A percentile compares a stretch with the other conserved stretches of the same genome.
Conservation (phyloP, 1,139 yeast species). For the Magnusiomyces ingens region DNA sequence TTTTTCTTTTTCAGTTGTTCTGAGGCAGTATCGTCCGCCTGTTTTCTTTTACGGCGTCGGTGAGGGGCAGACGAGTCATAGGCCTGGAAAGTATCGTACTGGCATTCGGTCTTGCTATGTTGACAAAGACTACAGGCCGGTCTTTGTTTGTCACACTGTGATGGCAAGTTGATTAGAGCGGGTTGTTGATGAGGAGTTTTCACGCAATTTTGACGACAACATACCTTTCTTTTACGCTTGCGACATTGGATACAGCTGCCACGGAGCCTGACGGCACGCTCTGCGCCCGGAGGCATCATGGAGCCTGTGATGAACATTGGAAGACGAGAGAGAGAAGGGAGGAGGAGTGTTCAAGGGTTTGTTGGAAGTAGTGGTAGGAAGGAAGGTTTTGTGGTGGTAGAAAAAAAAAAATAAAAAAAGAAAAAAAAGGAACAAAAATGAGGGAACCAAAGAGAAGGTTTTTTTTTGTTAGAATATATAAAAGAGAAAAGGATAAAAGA, state of each 20-base stretch:
- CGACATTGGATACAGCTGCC: constrained; percentile 16
- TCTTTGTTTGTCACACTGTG: constrained; percentile 11
- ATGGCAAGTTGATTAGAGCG: not conserved
- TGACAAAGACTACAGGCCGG: constrained; percentile 14
- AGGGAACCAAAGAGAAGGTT: not conserved
- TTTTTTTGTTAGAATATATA: not conserved
- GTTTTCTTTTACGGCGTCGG: constrained; percentile 8
- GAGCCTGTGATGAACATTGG: constrained; percentile 9
- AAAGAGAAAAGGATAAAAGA: not conserved
- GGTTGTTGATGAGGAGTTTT: too few relatives aligned
- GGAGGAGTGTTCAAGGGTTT: too few relatives aligned
- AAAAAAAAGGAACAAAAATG: not conserved
- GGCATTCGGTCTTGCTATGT: constrained; percentile 12
- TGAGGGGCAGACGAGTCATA: constrained; percentile 12
- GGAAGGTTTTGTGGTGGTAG: not conserved
- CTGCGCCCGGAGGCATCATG: constrained; percentile 7
- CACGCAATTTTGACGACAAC: too few relatives aligned
- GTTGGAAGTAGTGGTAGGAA: too few relatives aligned
- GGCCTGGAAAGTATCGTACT: constrained; percentile 15
- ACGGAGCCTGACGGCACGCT: constrained; percentile 14
- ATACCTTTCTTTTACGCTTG: constrained; percentile 14
- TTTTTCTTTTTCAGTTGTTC: not conserved
- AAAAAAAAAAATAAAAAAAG: not conserved
- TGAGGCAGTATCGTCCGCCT: not conserved
- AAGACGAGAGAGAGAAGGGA: too few relatives aligned